Evolutionary conservation across 768 basidiomycete genomes (phyloP), one percentile per base, ranked within the genome.

Genomic region (Thelephora aurantiotincta): DNA sequence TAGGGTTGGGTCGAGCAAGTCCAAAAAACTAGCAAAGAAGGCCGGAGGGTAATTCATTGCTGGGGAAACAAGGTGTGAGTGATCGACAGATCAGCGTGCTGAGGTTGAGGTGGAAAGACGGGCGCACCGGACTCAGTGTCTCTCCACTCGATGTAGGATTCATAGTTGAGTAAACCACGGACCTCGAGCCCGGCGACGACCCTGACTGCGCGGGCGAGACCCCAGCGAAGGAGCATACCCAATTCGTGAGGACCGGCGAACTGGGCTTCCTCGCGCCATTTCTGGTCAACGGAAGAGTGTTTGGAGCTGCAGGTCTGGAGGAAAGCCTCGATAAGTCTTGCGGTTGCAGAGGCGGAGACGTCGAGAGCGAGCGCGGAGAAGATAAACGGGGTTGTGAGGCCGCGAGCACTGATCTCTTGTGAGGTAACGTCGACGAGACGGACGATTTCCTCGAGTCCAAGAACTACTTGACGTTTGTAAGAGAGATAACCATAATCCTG

Each of bases 181-280:
- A 82, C 75, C 41, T 83, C 81, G 52, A 77, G 70, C 1, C 80
- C 82, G 30, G 72, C 75, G 14, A 78, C 72, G 3, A 84, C 72
- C 43, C 89, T 65, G 33, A 88, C 74, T 42, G 89, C 76, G 20
- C 92, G 68, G 2, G 80, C 84, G 5, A 98, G 73, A 30, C 82
- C 89, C 96, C 96, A 99, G 19, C 93, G 80, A 30, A 98, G 69
- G 56, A 83, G 77, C 82, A 93, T 92, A 4, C 83, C 91, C 12
- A 98, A 68, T 57, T 96, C 88, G 51, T 93, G 82, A 11, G 88
- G 82, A 4, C 78, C 80, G 0, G 90, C 86, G 57, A 94, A 87
- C 33, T 68, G 67, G 1, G 90, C 81, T 58, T 97, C 92, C 54
- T 90, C 82, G 37, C 75, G 70, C 80, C 82, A 88, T 45, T 70